Conservation (phyloP, 345 rosid species). For the Brassica napus region Da-Ae NC_063452.1:62660001-62660500, state of each 20-base stretch:
- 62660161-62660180: background rate
- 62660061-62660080: slow-evolving; percentile 99
- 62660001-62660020: too few relatives aligned
- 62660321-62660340: slow-evolving; percentile 72
- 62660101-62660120: slow-evolving; percentile 54
- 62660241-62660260: background rate
- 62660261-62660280: slow-evolving; percentile 5
- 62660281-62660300: background rate
- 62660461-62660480: background rate
- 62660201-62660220: slow-evolving; percentile 16
- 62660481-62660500: background rate
- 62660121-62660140: slow-evolving; percentile 19
- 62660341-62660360: slow-evolving; percentile 76
- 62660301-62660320: slow-evolving; percentile 32
- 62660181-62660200: background rate
- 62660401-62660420: slow-evolving; percentile 74
- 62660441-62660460: slow-evolving; percentile 36
- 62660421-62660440: slow-evolving; percentile 78
- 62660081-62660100: slow-evolving; percentile 99
- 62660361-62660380: slow-evolving; percentile 76
- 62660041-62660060: slow-evolving; percentile 99
- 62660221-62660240: background rate
- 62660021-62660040: slow-evolving; percentile 78
- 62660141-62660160: background rate
- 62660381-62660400: slow-evolving; percentile 88